A percentile compares a stretch with the other conserved stretches of the same genome.
Conservation (phyloP, 495 filamentous ascomycete species). For the Bacidia gigantensis region DNA sequence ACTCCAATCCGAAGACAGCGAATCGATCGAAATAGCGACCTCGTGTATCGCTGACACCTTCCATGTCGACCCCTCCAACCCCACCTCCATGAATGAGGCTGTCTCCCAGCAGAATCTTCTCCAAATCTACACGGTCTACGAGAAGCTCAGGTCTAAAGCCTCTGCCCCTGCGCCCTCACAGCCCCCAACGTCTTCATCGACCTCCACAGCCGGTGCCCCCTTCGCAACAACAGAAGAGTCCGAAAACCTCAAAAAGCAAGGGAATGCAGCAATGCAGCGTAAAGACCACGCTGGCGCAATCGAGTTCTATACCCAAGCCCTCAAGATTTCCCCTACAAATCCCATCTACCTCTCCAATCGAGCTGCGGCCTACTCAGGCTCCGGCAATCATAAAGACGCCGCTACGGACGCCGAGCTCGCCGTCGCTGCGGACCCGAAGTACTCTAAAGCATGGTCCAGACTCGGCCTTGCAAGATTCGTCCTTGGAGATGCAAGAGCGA, state of each 20-base stretch:
- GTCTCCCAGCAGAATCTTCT: conserved; percentile 72
- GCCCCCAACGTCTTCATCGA: conserved; percentile 19
- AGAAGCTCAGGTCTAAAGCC: conserved; percentile 61
- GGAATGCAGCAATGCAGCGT: conserved; percentile 83
- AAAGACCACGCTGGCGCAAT: conserved; percentile 79
- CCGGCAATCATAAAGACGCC: conserved; percentile 67
- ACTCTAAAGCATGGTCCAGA: conserved; percentile 91
- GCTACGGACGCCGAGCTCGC: conserved; percentile 79
- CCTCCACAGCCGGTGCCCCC: conserved; percentile 1
- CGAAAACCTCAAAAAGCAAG: conserved; percentile 76
- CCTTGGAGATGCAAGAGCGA: conserved; percentile 73
- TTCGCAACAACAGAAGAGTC: conserved; percentile 48
- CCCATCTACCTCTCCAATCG: conserved; percentile 97
- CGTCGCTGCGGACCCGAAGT: conserved; percentile 70
- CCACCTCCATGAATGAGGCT: conserved; percentile 58
- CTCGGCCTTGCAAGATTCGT: conserved; percentile 84
- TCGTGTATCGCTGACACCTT: conserved; percentile 91
- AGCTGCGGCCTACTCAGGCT: conserved; percentile 76
- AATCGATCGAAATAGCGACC: conserved; percentile 81
- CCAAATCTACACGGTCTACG: conserved; percentile 87
- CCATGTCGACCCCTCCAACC: conserved; percentile 74
- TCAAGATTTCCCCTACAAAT: conserved; percentile 67
- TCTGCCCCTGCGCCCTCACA: conserved; percentile 15
- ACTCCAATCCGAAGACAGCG: conserved; percentile 69
- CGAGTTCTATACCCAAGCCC: conserved; percentile 69